These are phyloP conservation scores for Xylaria sp. DNA, from an alignment of 2,329 filamentous ascomycete species.

Conservation along the genomic window DNA sequence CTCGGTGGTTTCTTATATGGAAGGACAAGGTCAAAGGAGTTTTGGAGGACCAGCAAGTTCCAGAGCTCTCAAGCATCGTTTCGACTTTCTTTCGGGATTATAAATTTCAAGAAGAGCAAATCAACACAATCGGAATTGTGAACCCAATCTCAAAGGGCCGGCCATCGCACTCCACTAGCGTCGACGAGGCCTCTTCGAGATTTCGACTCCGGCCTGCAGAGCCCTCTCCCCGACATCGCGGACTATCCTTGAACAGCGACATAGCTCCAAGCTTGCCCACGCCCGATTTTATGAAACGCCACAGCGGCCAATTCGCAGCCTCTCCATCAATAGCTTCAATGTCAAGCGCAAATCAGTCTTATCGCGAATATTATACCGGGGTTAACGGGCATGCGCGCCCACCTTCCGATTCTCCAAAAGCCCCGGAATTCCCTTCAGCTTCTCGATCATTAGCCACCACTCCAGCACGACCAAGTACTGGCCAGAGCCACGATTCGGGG, in stretches of 20 bases:
- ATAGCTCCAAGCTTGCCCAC: slow-evolving; percentile 71
- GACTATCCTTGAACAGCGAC: slow-evolving; percentile 71
- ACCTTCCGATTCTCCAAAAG: slow-evolving; percentile 67
- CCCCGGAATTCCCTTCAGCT: slow-evolving; percentile 63
- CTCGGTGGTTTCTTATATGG: slow-evolving; percentile 84
- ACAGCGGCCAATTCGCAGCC: slow-evolving; percentile 73
- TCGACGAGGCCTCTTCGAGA: slow-evolving; percentile 62
- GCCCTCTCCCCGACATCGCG: slow-evolving; percentile 63
- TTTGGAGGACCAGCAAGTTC: slow-evolving; percentile 73
- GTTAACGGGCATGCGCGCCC: slow-evolving; percentile 59
- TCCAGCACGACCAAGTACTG: slow-evolving; percentile 66
- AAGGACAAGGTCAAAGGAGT: slow-evolving; percentile 83
- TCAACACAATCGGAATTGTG: slow-evolving; percentile 78
- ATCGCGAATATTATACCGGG: slow-evolving; percentile 64
- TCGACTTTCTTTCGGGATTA: slow-evolving; percentile 83
- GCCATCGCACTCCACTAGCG: slow-evolving; percentile 69
- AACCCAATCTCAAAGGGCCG: slow-evolving; percentile 75
- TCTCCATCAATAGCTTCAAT: slow-evolving; percentile 62
- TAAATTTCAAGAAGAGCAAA: slow-evolving; percentile 76
- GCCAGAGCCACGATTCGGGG: slow-evolving; percentile 68
- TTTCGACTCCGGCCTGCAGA: slow-evolving; percentile 62
- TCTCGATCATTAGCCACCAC: slow-evolving; percentile 60
- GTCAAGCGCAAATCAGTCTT: slow-evolving; percentile 65
- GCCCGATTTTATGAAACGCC: slow-evolving; percentile 72
- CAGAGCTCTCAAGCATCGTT: slow-evolving; percentile 78